A percentile compares a stretch with the other conserved stretches of the same genome.
Evolutionary conservation across 2,329 filamentous ascomycete genomes (phyloP).

Genomic region (Didymella glomerata): DNA sequence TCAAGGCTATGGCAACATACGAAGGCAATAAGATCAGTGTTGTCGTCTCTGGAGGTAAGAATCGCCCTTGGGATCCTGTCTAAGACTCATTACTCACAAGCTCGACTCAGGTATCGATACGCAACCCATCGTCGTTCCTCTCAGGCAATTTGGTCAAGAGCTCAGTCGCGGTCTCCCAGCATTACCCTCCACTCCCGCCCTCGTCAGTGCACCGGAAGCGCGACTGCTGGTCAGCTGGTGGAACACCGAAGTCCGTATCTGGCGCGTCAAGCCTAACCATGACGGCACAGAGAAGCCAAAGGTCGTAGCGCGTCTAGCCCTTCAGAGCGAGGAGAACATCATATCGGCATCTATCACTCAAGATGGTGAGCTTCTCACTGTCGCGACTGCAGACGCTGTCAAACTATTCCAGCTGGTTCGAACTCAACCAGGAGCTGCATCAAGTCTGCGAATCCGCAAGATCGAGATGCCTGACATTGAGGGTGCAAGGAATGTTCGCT

Average conservation of each 20-base stretch:
- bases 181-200: slow-evolving; percentile 78
- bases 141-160: slow-evolving; percentile 79
- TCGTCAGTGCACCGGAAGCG: slow-evolving; percentile 75
- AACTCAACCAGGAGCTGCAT: slow-evolving; percentile 60
- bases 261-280: slow-evolving; percentile 67
- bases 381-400: slow-evolving; percentile 76
- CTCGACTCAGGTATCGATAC: slow-evolving; percentile 76
- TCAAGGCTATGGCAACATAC: slow-evolving; percentile 91
- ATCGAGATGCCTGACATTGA: slow-evolving; percentile 69
- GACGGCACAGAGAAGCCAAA: slow-evolving; percentile 55
- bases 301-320: slow-evolving; percentile 51
- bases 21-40: slow-evolving; percentile 85
- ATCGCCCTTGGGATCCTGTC: slow-evolving; percentile 26
- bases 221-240: slow-evolving; percentile 90
- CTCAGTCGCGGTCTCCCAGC: slow-evolving; percentile 83
- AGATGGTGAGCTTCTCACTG: slow-evolving; percentile 77
- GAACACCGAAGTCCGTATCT: slow-evolving; percentile 86
- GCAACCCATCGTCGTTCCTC: slow-evolving; percentile 79
- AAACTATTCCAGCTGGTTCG: slow-evolving; percentile 78
- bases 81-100: slow-evolving; percentile 29
- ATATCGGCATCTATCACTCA: slow-evolving; percentile 75
- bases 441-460: slow-evolving; percentile 75
- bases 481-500: slow-evolving; percentile 74
- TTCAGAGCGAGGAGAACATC: slow-evolving; percentile 78
- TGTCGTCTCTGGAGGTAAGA: slow-evolving; percentile 85